Base-by-base conservation (phyloP, 768 basidiomycete genomes). In the Boletus vermiculosoides region DNA sequence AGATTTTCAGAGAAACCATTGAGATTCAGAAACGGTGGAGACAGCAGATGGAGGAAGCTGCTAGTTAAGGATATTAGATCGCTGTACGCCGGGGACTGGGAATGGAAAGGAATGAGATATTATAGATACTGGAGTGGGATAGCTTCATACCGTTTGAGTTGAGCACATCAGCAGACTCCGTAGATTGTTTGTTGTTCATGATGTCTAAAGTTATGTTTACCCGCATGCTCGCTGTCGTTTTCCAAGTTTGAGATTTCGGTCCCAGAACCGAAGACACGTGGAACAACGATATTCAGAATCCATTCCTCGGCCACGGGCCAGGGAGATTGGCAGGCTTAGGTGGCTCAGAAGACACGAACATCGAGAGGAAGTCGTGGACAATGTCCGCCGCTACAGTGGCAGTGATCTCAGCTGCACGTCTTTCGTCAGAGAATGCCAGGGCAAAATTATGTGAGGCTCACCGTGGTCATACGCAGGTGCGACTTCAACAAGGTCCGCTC, bases 1-100 rank as follows among this genome's bases (percentile, higher is more conserved):
- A 83, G 70, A 94, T 98, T 66, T 98, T 98, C 77, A 74, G 83
- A 55, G 94, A 98, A 71, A 81, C 77, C 20, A 92, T 97, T 46
- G 89, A 92, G 16, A 86, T 93, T 41, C 97, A 99, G 78, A 84
- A 83, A 68, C 78, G 85, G 56, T 98, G 94, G 96, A 82, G 92
- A 59, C 75, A 76, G 61, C 80, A 90, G 67, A 88, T 97, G 67
- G 86, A 89, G 57, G 80, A 81, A 47, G 85, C 87, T 37, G 18
- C 52, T 41, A 40, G 30, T n/a, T 45, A n/a, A 54, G 23, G 9
- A 28, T 20, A 31, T 36, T 16, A 54, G 36, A 54, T n/a, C 22
- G 25, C 15, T 41, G 23, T 40, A 31, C 37, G 25, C 4, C 1
- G 3, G 36, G 18, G 6, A 31, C 8, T 15, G 13, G 34, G 18